These are phyloP conservation scores for Candida sphagnicola DNA, from an alignment of 805 yeast genomes.

Conservation along the genomic window DNA sequence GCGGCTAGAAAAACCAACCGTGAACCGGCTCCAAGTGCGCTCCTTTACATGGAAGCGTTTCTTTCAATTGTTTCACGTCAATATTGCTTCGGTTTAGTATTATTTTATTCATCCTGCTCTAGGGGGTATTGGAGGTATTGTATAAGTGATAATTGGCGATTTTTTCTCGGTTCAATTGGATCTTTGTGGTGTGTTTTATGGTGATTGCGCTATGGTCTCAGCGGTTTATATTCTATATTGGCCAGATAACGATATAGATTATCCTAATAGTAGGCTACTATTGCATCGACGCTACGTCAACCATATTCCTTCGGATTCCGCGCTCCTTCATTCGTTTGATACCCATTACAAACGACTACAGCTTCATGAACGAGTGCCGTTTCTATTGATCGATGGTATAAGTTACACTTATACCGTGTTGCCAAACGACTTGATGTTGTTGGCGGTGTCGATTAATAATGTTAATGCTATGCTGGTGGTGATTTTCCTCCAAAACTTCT, in stretches of 20 bases:
- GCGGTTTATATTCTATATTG: slow-evolving; percentile 35
- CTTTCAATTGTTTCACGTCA: too few species aligned
- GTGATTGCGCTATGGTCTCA: slow-evolving; percentile 24
- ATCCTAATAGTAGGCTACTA: slow-evolving; percentile 27
- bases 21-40: too few species aligned
- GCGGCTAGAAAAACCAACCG: too few species aligned
- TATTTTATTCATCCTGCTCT: too few species aligned
- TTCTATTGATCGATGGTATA: slow-evolving; percentile 45
- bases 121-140: too few species aligned
- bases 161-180: not conserved
- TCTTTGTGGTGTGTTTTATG: not conserved
- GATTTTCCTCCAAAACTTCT: slow-evolving; percentile 47
- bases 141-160: too few species aligned
- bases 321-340: slow-evolving; percentile 23
- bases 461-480: slow-evolving; percentile 56
- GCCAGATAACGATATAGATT: slow-evolving; percentile 23
- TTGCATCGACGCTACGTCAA: slow-evolving; percentile 32
- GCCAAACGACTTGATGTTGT: slow-evolving; percentile 40
- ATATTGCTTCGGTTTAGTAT: too few species aligned
- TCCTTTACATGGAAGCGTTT: too few species aligned
- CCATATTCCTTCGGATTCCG: slow-evolving; percentile 21
- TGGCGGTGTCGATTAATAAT: slow-evolving; percentile 43
- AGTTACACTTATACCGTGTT: slow-evolving; percentile 50
- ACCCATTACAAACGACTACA: slow-evolving; percentile 14
- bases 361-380: slow-evolving; percentile 33